Evolutionary conservation across 345 rosid species (phyloP).

Genomic region (Eucalyptus cladocalyx): DNA sequence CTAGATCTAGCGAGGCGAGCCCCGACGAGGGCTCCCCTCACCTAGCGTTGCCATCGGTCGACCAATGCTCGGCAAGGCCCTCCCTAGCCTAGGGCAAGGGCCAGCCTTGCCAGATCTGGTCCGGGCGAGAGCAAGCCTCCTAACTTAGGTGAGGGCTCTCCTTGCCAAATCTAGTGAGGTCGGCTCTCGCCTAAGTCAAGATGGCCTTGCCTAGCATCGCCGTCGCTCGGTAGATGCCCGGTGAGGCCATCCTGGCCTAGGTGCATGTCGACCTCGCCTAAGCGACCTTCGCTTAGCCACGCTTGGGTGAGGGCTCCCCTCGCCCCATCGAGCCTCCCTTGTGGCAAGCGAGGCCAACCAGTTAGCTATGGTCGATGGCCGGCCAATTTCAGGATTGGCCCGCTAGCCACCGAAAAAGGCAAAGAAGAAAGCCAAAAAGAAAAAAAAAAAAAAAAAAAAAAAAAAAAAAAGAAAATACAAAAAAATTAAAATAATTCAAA

Average conservation of each 20-base stretch:
- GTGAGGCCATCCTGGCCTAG: fast-evolving
- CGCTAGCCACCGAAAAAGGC: fast-evolving
- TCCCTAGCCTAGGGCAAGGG: too few relatives aligned
- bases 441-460: fast-evolving
- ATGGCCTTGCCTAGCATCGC: fast-evolving
- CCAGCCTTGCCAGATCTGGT: fast-evolving
- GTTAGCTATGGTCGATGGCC: fast-evolving
- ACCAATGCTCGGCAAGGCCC: too few relatives aligned
- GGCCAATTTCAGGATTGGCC: too few relatives aligned
- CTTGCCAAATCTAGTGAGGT: too few relatives aligned
- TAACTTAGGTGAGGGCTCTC: too few relatives aligned
- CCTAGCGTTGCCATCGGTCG: fast-evolving
- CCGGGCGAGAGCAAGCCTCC: too few relatives aligned
- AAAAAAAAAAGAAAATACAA: fast-evolving
- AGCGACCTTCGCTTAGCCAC: fast-evolving
- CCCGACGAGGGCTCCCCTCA: too few relatives aligned
- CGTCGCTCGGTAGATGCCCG: fast-evolving
- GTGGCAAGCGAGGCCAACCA: fast-evolving
- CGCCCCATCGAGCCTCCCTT: fast-evolving
- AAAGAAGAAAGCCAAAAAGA: too few relatives aligned
- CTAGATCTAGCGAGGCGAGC: too few relatives aligned
- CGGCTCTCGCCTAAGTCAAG: fast-evolving
- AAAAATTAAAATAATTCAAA: too few relatives aligned
- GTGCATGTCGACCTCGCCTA: fast-evolving
- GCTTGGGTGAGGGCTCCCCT: too few relatives aligned